Base-by-base conservation (phyloP, 225 moss, liverwort and hornwort species). In the Bryoerythrophyllum caledonicum region DNA sequence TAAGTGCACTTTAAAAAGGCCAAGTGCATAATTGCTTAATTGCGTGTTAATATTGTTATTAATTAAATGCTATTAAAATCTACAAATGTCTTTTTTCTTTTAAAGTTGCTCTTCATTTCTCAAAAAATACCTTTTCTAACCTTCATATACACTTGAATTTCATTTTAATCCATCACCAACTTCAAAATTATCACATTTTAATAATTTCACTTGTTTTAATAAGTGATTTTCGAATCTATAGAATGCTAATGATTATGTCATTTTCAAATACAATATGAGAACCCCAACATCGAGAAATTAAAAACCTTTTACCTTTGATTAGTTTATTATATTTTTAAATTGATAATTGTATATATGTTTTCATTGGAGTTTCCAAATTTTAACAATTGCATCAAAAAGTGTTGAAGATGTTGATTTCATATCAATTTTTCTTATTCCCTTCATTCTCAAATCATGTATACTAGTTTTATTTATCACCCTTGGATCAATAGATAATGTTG, bases 381-480 rank as follows among this genome's bases (percentile, higher is more conserved):
- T 7, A 55, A 69, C 15, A 32, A 64, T 80, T 70, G 57, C 80
- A 65, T 37, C 48, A 37, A 71, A 46, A 75, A 79, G 0, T 1
- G 0, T 13, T 72, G 17, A 72, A 58, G 38, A 64, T 63, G 52
- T 77, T 53, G 48, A 81, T 43, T 16, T 78, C 9, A 1, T 78
- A 37, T 72, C 38, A 44, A 67, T 83, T 6, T 16, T 83, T 52
- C 11, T 82, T 20, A 66, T 86, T 25, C 4, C 10, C 4, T 83
- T 72, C 28, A 78, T 83, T 61, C 2, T 83, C 19, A 78, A 81
- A 68, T 78, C 51, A 23, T 70, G 30, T 26, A 2, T 76, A 26
- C 37, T 78, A 4, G 26, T 81, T 62, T 71, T 15, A 0, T 10
- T 83, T 8, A 13, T 76, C 21, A 79, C 1, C 1, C 60, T 76